Conservation (phyloP, 169 alveolate genomes). For the Plasmodium chabaudi region DNA sequence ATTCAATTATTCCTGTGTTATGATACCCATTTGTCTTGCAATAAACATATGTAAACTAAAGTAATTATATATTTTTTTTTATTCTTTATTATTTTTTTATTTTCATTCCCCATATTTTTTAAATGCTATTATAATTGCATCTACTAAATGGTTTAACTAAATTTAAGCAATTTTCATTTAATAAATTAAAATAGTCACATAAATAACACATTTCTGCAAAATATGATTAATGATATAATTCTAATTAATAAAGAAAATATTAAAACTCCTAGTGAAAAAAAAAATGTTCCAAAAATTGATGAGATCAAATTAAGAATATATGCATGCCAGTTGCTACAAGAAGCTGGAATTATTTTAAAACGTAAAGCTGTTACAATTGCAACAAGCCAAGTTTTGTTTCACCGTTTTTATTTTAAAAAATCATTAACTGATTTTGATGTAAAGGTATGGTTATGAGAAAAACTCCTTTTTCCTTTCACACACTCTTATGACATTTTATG, state of each 20-base stretch:
- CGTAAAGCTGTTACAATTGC: conserved; percentile 91
- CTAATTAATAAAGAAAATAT: conserved; percentile 27
- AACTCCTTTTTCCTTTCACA: too few species aligned
- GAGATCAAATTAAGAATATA: conserved; percentile 72
- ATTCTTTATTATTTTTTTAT: too few species aligned
- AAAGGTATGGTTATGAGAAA: conserved; percentile 73
- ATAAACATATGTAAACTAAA: too few species aligned
- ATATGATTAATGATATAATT: conserved; percentile 71
- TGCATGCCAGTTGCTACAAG: conserved; percentile 82
- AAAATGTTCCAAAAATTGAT: conserved; percentile 47
- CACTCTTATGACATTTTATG: too few species aligned
- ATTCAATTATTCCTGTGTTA: too few species aligned
- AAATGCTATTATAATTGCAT: too few species aligned
- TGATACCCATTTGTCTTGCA: too few species aligned
- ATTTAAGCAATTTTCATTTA: too few species aligned
- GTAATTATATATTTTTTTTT: too few species aligned
- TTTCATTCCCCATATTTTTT: too few species aligned
- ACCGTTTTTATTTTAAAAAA: conserved; percentile 89
- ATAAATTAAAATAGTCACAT: too few species aligned
- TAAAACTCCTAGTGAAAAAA: conserved; percentile 76
- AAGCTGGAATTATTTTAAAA: conserved; percentile 90
- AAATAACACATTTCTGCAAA: conserved; percentile 7
- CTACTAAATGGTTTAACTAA: too few species aligned
- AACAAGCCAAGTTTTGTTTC: conserved; percentile 90
- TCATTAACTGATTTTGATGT: conserved; percentile 89